Evolutionary conservation across 176 grass and related monocot species (phyloP).

Genomic region (Typha latifolia): DNA sequence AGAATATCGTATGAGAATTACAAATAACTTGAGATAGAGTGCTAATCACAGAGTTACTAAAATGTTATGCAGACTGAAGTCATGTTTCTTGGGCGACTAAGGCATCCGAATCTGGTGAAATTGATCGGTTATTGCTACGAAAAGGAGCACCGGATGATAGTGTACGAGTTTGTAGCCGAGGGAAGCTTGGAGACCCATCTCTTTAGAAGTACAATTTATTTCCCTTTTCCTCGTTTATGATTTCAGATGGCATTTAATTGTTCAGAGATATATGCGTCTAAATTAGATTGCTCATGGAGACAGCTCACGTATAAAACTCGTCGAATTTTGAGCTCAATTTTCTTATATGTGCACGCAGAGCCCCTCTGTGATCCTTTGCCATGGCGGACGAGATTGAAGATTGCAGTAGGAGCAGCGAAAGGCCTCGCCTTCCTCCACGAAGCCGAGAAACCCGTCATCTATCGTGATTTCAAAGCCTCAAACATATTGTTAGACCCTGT

Average conservation of each 20-base stretch:
- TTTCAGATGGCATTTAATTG: too few relatives aligned
- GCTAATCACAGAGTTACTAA: too few relatives aligned
- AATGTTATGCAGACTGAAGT: slow-evolving; percentile 6
- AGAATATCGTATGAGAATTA: too few relatives aligned
- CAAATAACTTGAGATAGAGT: too few relatives aligned
- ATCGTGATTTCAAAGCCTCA: slow-evolving; percentile 91
- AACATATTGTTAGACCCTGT: slow-evolving; percentile 94
- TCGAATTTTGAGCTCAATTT: too few relatives aligned
- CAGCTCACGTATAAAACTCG: too few relatives aligned
- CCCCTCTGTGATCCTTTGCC: slow-evolving; percentile 41
- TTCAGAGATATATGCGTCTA: too few relatives aligned
- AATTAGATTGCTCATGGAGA: too few relatives aligned
- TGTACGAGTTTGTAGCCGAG: slow-evolving; percentile 65
- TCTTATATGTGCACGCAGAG: too few relatives aligned
- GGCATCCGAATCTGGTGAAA: slow-evolving; percentile 61
- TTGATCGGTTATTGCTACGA: slow-evolving; percentile 66
- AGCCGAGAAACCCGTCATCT: slow-evolving; percentile 79
- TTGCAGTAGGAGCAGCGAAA: slow-evolving; percentile 74
- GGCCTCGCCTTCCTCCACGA: slow-evolving; percentile 88
- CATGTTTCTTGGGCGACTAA: slow-evolving; percentile 60
- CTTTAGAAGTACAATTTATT: slow-evolving; percentile 37
- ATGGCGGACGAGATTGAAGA: slow-evolving; percentile 84
- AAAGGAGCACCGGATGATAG: slow-evolving; percentile 50
- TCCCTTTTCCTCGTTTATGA: too few relatives aligned
- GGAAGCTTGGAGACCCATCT: slow-evolving; percentile 68